phyloP scores from a whole-genome alignment of 805 yeast species.

The Cyberlindnera americana region DNA sequence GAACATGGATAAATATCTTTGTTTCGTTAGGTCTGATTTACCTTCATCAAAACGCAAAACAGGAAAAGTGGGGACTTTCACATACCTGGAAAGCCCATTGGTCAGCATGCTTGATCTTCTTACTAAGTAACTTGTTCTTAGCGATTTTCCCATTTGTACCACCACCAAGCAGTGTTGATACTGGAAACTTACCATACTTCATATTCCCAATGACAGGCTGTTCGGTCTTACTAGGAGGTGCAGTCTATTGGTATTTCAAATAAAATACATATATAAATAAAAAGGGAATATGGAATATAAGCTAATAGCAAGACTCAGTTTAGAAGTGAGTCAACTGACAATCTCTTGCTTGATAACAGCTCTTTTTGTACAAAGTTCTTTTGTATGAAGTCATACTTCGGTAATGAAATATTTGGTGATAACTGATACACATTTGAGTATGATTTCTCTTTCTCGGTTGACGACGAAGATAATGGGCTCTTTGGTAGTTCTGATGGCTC shows the following conservation, averaged over 20 bases:
- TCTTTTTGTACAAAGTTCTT: too few relatives aligned
- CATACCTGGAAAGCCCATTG: conserved; percentile 29
- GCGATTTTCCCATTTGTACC: conserved; percentile 56
- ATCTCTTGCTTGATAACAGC: conserved; percentile 12
- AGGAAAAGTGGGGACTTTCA: conserved; percentile 39
- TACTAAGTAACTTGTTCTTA: conserved; percentile 44
- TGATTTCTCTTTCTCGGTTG: too few relatives aligned
- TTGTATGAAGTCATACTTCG: too few relatives aligned
- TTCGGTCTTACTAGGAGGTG: conserved; percentile 42
- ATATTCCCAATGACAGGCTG: conserved; percentile 56
- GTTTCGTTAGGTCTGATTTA: conserved; percentile 52
- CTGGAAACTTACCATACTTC: conserved; percentile 45
- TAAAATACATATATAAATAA: too few relatives aligned
- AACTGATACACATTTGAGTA: too few relatives aligned
- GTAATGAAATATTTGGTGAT: neutral
- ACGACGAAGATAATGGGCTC: too few relatives aligned
- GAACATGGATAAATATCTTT: conserved; percentile 52
- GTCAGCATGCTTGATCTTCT: conserved; percentile 34
- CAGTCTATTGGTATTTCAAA: conserved; percentile 32
- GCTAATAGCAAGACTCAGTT: too few relatives aligned
- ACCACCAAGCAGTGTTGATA: conserved; percentile 38
- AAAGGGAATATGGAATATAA: too few relatives aligned
- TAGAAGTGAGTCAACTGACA: conserved; percentile 16
- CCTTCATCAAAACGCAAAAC: conserved; percentile 39
- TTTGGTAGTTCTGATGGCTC: too few relatives aligned